These are phyloP conservation scores for Medicago arabica DNA, from an alignment of 306 rosid genomes.

Conservation along the genomic window DNA sequence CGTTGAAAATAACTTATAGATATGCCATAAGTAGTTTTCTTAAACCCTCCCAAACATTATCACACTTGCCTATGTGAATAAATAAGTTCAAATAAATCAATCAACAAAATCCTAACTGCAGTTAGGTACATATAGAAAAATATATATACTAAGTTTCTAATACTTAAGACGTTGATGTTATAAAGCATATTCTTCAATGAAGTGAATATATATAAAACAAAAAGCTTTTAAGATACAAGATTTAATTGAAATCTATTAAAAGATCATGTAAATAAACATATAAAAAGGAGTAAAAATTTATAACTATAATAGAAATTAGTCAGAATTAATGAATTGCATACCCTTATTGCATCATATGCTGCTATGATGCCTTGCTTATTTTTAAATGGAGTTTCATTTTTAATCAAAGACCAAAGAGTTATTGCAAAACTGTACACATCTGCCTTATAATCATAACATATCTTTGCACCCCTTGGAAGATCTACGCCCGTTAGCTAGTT, in stretches of 20 bases:
- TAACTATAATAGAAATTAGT: no score
- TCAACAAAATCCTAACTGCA: not conserved
- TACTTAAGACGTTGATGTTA: no score
- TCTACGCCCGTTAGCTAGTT: conserved; percentile 23
- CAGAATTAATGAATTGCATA: conserved; percentile 30
- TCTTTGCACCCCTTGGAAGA: conserved; percentile 55
- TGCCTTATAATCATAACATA: conserved; percentile 63
- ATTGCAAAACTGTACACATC: conserved; percentile 73
- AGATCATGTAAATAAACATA: not conserved
- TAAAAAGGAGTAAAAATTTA: not conserved
- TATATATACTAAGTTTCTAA: not conserved
- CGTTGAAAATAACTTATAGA: not conserved
- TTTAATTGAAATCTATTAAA: not conserved
- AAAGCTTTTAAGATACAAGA: no score
- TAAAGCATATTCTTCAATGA: not conserved
- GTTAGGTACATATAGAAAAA: not conserved
- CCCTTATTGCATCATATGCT: conserved; percentile 66
- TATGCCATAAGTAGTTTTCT: not conserved
- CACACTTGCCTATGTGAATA: not conserved
- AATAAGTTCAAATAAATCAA: not conserved
- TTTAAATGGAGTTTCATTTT: conserved; percentile 63
- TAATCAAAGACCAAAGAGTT: conserved; percentile 63
- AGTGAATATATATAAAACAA: not conserved
- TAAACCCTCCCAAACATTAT: not conserved
- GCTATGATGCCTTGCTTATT: conserved; percentile 56